phyloP scores from a whole-genome alignment of 805 yeast genomes.

The Wickerhamomyces ciferrii region DNA sequence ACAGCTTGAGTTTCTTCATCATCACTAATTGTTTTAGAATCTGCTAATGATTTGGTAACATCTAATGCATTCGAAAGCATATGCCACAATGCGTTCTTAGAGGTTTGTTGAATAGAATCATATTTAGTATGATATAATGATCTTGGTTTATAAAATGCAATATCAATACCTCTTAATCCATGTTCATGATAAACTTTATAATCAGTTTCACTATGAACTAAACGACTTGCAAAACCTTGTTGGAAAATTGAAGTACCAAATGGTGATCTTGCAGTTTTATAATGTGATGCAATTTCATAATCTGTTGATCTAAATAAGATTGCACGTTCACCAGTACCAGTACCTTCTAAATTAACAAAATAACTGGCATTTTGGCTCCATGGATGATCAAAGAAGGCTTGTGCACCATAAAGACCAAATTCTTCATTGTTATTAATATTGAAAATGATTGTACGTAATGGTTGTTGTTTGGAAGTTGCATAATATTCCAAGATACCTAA shows the following conservation, averaged over 20 bases:
- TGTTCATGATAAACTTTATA: slow-evolving; percentile 61
- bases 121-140: slow-evolving; percentile 74
- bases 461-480: slow-evolving; percentile 36
- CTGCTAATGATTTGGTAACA: slow-evolving; percentile 42
- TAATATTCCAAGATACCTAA: slow-evolving; percentile 60
- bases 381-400: slow-evolving; percentile 63
- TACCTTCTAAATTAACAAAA: slow-evolving; percentile 84
- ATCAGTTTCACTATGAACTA: slow-evolving; percentile 80
- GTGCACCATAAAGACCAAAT: slow-evolving; percentile 81
- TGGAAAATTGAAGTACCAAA: slow-evolving; percentile 79
- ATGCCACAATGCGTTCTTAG: slow-evolving; percentile 73
- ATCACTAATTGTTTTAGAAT: slow-evolving; percentile 28
- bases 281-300: slow-evolving; percentile 58
- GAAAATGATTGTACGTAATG: slow-evolving; percentile 68
- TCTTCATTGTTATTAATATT: slow-evolving; percentile 91
- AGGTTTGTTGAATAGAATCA: slow-evolving; percentile 62
- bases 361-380: slow-evolving; percentile 59
- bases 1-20: slow-evolving; percentile 40
- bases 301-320: slow-evolving; percentile 82
- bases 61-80: slow-evolving; percentile 75
- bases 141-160: slow-evolving; percentile 86
- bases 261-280: slow-evolving; percentile 52
- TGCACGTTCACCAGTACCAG: slow-evolving; percentile 81
- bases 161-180: slow-evolving; percentile 81
- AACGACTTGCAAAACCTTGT: slow-evolving; percentile 73